A percentile compares a stretch with the other conserved stretches of the same genome.
Evolutionary conservation across 306 rosid species (phyloP).

Genomic region (Medicago lupulina): DNA sequence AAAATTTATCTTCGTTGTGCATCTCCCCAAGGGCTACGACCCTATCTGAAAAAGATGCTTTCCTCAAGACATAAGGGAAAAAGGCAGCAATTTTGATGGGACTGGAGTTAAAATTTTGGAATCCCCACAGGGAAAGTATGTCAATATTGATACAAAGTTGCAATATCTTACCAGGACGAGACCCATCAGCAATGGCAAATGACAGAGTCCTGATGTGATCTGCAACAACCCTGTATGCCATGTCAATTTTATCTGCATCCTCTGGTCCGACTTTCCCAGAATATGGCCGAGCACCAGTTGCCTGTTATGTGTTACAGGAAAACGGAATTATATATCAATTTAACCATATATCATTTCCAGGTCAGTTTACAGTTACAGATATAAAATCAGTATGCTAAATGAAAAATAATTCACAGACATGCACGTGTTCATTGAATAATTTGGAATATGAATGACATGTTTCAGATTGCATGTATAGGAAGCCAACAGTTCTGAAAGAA

Average conservation of each 20-base stretch:
- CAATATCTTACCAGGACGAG: constrained; percentile 81
- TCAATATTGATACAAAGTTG: constrained; percentile 19
- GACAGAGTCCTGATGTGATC: constrained; percentile 78
- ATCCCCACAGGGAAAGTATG: background rate
- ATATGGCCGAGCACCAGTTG: constrained; percentile 87
- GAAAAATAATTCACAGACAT: background rate
- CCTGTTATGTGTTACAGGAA: constrained; percentile 53
- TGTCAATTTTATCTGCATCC: constrained; percentile 84
- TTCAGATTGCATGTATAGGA: background rate
- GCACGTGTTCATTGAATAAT: background rate
- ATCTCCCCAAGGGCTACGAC: background rate
- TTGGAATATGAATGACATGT: background rate
- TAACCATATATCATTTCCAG: background rate
- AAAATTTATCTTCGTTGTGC: constrained; percentile 25
- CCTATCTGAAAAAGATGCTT: constrained; percentile 7
- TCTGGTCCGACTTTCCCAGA: constrained; percentile 89
- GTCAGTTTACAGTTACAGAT: background rate
- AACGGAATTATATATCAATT: constrained; percentile 9
- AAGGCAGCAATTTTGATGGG: background rate
- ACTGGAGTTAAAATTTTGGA: constrained; percentile 8
- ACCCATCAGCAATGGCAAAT: constrained; percentile 96
- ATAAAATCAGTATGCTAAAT: background rate
- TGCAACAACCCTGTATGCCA: constrained; percentile 93
- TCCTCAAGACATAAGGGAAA: constrained; percentile 1
- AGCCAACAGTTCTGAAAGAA: too few relatives aligned